phyloP scores from a whole-genome alignment of 2,329 filamentous ascomycete species.

The Calonectria montana region DNA sequence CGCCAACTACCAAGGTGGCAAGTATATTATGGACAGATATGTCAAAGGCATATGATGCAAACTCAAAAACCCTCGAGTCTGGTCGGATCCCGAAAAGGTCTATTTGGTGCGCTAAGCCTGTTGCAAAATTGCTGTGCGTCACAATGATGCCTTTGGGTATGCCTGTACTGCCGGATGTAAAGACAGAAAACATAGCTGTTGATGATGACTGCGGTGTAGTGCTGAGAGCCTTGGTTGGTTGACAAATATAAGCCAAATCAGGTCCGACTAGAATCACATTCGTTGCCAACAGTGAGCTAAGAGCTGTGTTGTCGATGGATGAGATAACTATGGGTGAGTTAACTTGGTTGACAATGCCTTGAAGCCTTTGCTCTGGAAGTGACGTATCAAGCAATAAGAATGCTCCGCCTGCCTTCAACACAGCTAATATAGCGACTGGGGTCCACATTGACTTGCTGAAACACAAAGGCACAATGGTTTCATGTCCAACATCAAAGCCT shows the following conservation, averaged over 20 bases:
- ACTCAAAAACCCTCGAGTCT: conserved; percentile 2
- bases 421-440: background rate
- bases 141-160: background rate
- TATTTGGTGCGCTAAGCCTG: conserved; percentile 1
- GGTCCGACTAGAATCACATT: background rate
- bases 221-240: background rate
- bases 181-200: conserved; percentile 3
- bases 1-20: conserved; percentile 15
- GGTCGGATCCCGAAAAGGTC: background rate
- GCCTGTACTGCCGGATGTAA: background rate
- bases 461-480: background rate
- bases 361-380: background rate
- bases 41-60: conserved; percentile 30
- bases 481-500: background rate
- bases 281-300: background rate
- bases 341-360: background rate
- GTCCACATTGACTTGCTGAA: background rate
- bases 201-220: background rate
- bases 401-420: background rate
- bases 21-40: conserved; percentile 21
- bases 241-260: background rate
- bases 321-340: background rate
- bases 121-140: background rate
- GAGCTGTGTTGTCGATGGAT: background rate
- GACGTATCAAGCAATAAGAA: background rate